phyloP scores from a whole-genome alignment of 768 basidiomycete species.

The Suillus brevipes region DNA sequence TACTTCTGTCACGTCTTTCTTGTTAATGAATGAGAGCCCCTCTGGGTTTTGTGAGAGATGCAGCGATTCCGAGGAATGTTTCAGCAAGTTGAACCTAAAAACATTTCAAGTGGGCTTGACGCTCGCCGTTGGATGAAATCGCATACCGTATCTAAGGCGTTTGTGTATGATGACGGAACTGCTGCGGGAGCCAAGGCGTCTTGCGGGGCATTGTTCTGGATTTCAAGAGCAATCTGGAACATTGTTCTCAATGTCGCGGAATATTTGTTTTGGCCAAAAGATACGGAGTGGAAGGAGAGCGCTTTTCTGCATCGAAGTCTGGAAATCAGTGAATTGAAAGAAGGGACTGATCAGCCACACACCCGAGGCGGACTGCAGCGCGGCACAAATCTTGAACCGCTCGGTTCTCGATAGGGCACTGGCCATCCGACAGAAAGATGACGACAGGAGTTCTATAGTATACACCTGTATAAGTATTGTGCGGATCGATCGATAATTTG shows the following conservation, averaged over 20 bases:
- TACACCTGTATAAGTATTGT: slow-evolving; percentile 24
- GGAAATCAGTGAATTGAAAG: background rate
- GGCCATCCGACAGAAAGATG: slow-evolving; percentile 57
- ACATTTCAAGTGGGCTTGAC: background rate
- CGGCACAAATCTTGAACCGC: slow-evolving; percentile 42
- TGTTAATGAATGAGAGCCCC: slow-evolving; percentile 41
- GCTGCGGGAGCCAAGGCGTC: slow-evolving; percentile 37
- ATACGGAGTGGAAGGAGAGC: slow-evolving; percentile 57
- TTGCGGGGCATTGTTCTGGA: slow-evolving; percentile 43
- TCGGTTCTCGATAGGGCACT: slow-evolving; percentile 40
- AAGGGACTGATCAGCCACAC: background rate
- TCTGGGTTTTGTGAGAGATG: slow-evolving; percentile 56
- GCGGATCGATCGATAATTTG: background rate
- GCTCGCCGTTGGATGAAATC: background rate
- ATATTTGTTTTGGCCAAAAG: slow-evolving; percentile 43
- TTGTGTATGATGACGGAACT: slow-evolving; percentile 45
- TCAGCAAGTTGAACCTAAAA: slow-evolving; percentile 52
- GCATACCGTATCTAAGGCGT: slow-evolving; percentile 52
- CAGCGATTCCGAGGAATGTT: slow-evolving; percentile 58
- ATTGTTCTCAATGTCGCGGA: slow-evolving; percentile 42
- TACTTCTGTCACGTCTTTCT: background rate
- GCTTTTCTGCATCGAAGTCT: slow-evolving; percentile 41
- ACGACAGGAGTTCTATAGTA: slow-evolving; percentile 36
- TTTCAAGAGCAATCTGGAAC: slow-evolving; percentile 49
- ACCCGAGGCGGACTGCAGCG: slow-evolving; percentile 47